Evolutionary conservation across 345 rosid genomes (phyloP), one percentile per base, ranked within the genome.

Genomic region (Euphorbia peplus): DNA sequence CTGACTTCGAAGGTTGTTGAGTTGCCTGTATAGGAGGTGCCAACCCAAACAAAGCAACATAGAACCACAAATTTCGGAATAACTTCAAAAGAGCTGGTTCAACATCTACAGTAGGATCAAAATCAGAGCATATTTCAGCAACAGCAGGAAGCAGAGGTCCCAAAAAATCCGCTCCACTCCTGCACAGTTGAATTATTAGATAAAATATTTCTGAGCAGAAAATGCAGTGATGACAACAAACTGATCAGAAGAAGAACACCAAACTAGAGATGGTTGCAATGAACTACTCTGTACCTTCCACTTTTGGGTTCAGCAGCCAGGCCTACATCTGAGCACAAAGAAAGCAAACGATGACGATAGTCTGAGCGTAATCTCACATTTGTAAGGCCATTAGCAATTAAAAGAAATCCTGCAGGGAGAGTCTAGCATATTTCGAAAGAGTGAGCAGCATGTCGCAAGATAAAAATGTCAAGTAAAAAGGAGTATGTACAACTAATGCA

Each of bases 121-220:
- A 91, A 81, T 95, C 97, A 59, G 98, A 88, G 74, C 99, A 91
- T 76, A 95, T 86, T 84, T 90, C 97, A 64, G 98, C 97, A 72
- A 95, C 96, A 73, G 99, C 96, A 77, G 97, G 96, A 77, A 95
- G 96, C 60, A 95, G 81, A 64, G 98, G 98, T 24, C 99, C 99
- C 80, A 92, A 68, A 80, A 90, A 90, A 75, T 92, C 99, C 69
- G 97, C 96, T 81, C 99, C 99, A 78, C 97, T 92, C 88, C 99
- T 95, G 85, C 71, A 85, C 54, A 39, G 47, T 78, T 59, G 54
- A 58, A 66, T 19, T 39, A 56, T 52, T 55, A 67, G 28, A 70
- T 44, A 65, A 69, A 70, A 70, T 41, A 52, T 63, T 28, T 26
- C 71, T 47, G 32, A 58, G 74, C 41, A 70, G 30, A 73, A 25